These are phyloP conservation scores for Xenoacremonium recifei DNA, from an alignment of 2,329 filamentous ascomycete species.

Conservation along the genomic window DNA sequence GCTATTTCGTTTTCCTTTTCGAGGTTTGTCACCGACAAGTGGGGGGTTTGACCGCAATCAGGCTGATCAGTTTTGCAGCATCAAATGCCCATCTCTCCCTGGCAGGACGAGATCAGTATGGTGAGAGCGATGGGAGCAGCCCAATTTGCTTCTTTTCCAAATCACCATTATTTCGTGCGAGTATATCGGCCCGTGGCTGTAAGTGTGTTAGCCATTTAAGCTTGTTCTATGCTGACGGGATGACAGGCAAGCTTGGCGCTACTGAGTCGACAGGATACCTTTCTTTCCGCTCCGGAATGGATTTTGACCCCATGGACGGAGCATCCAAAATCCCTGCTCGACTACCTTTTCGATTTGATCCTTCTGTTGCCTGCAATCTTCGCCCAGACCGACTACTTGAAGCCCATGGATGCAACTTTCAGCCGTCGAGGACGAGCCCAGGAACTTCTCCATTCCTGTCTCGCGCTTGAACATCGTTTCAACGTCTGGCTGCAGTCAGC, in stretches of 20 bases:
- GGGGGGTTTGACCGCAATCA: background rate
- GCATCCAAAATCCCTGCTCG: conserved; percentile 50
- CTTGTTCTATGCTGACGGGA: conserved; percentile 11
- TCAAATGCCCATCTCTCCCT: conserved; percentile 40
- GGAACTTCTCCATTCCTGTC: conserved; percentile 47
- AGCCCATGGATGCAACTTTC: conserved; percentile 37
- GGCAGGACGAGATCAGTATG: conserved; percentile 30
- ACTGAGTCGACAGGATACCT: conserved; percentile 48
- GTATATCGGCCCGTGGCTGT: conserved; percentile 54
- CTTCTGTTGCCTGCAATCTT: conserved; percentile 48
- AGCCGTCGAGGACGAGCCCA: conserved; percentile 44
- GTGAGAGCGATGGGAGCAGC: conserved; percentile 41
- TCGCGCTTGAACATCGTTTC: conserved; percentile 47
- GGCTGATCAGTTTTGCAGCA: conserved; percentile 35
- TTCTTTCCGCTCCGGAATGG: conserved; percentile 53
- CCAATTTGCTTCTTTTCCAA: conserved; percentile 49
- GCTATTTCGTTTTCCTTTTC: conserved; percentile 51
- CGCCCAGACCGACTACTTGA: conserved; percentile 42
- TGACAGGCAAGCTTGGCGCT: conserved; percentile 46
- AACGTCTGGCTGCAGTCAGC: conserved; percentile 44
- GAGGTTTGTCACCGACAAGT: conserved; percentile 39
- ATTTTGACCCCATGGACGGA: conserved; percentile 48
- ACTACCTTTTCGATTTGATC: conserved; percentile 51
- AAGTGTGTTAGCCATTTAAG: conserved; percentile 26
- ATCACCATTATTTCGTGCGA: conserved; percentile 57